Evolutionary conservation across 164 flowering plant species (phyloP).

Genomic region (Houttuynia cordata): DNA sequence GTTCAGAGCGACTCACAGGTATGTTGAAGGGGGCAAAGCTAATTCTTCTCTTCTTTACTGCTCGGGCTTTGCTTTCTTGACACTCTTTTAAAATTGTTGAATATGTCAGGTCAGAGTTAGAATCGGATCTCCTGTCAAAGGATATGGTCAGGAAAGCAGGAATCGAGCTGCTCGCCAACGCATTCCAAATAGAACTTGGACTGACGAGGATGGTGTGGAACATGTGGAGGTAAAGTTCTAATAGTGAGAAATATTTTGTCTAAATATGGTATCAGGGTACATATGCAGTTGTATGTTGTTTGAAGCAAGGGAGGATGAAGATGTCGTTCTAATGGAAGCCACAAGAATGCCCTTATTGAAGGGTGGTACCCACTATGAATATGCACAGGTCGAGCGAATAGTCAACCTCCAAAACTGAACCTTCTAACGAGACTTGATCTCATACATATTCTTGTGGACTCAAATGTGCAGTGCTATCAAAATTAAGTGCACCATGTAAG

Average conservation of each 20-base stretch:
- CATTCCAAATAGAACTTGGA: slow-evolving; percentile 66
- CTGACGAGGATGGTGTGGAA: slow-evolving; percentile 82
- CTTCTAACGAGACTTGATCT: background rate
- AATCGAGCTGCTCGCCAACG: slow-evolving; percentile 93
- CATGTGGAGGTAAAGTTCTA: slow-evolving; percentile 54
- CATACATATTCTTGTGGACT: too few species aligned
- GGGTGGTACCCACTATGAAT: too few species aligned
- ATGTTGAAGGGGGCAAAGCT: slow-evolving; percentile 8
- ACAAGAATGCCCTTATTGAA: too few species aligned
- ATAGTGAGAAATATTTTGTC: background rate
- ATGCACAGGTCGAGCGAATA: too few species aligned
- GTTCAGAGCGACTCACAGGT: slow-evolving; percentile 86
- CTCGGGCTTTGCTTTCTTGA: too few species aligned
- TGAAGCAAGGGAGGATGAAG: background rate
- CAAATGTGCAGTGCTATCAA: too few species aligned
- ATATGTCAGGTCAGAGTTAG: slow-evolving; percentile 63
- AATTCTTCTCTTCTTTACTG: background rate
- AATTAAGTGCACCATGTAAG: too few species aligned
- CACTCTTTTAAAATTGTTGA: too few species aligned
- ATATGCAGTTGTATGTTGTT: background rate
- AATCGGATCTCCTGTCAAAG: slow-evolving; percentile 84
- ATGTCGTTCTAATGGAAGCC: background rate
- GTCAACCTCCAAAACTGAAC: background rate
- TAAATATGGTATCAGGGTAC: background rate
- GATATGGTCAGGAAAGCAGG: slow-evolving; percentile 93